Evolutionary conservation across 2,329 filamentous ascomycete genomes (phyloP).

Genomic region (Exophiala alcalophila): DNA sequence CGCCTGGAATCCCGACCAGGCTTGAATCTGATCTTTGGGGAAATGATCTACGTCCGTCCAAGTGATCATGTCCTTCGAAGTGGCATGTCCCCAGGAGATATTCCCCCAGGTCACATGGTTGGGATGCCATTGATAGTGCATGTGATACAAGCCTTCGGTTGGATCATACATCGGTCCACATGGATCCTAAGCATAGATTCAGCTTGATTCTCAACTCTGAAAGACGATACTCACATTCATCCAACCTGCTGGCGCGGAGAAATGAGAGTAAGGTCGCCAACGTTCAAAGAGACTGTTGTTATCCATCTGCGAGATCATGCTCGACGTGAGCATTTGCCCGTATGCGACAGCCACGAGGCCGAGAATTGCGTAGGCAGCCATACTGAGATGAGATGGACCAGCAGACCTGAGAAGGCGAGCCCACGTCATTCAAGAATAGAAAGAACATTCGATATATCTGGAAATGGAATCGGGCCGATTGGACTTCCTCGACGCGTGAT

Average conservation of each 20-base stretch:
- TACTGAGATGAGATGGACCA: neutral
- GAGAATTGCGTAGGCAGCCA: neutral
- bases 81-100: conserved; percentile 43
- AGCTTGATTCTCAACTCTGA: neutral
- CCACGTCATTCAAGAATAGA: too few relatives aligned
- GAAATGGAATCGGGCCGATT: too few relatives aligned
- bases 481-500: neutral
- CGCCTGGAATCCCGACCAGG: neutral
- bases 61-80: conserved; percentile 38
- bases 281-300: conserved; percentile 16
- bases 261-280: conserved; percentile 37
- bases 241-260: conserved; percentile 40
- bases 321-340: conserved; percentile 11
- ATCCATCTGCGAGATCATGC: conserved; percentile 4
- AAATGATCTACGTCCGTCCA: conserved; percentile 34
- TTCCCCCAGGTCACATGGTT: conserved; percentile 44
- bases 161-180: conserved; percentile 43
- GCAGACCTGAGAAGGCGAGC: neutral
- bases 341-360: conserved; percentile 15
- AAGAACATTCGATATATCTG: neutral
- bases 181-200: conserved; percentile 30
- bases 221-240: conserved; percentile 35
- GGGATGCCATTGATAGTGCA: conserved; percentile 45
- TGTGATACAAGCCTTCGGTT: conserved; percentile 39
- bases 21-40: conserved; percentile 32